Evolutionary conservation across 371 early-diverging fungal genomes (phyloP).

Genomic region (Neoconidiobolus thromboides): DNA sequence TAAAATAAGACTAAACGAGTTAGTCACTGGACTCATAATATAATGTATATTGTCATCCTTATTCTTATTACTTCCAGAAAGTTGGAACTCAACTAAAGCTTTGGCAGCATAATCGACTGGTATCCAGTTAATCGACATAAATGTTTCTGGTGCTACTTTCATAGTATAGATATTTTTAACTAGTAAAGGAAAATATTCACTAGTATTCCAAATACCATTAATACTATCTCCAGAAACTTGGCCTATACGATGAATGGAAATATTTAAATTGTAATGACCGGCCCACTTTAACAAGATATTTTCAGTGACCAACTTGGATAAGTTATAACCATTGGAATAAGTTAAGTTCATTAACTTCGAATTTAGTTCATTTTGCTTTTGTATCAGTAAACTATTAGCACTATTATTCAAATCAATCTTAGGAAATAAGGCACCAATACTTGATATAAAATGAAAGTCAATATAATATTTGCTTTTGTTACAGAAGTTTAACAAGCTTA

Average conservation of each 20-base stretch:
- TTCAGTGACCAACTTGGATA: conserved; percentile 21
- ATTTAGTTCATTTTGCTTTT: conserved; percentile 7
- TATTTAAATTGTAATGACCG: conserved; percentile 13
- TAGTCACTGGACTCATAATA: not conserved
- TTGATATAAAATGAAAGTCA: conserved; percentile 1
- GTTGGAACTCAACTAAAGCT: not conserved
- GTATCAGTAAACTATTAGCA: not conserved
- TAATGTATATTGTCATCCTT: not conserved
- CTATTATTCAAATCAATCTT: not conserved
- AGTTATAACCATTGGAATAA: conserved; percentile 18
- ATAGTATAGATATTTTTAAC: not conserved
- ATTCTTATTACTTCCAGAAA: not conserved
- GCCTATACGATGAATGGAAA: conserved; percentile 18
- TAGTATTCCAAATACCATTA: conserved; percentile 21
- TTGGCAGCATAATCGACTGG: conserved; percentile 1
- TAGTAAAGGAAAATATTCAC: conserved; percentile 18
- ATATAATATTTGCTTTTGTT: not conserved
- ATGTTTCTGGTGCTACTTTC: not conserved
- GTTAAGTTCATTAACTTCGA: not conserved
- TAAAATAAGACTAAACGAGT: not conserved
- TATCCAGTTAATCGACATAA: not conserved
- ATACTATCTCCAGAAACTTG: conserved; percentile 19
- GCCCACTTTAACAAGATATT: conserved; percentile 8
- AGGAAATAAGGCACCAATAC: conserved; percentile 1
- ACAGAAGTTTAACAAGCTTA: not conserved